Evolutionary conservation across 1,284 basidiomycete genomes (phyloP), one percentile per base, ranked within the genome.

Genomic region (Rhodotorula sp.): DNA sequence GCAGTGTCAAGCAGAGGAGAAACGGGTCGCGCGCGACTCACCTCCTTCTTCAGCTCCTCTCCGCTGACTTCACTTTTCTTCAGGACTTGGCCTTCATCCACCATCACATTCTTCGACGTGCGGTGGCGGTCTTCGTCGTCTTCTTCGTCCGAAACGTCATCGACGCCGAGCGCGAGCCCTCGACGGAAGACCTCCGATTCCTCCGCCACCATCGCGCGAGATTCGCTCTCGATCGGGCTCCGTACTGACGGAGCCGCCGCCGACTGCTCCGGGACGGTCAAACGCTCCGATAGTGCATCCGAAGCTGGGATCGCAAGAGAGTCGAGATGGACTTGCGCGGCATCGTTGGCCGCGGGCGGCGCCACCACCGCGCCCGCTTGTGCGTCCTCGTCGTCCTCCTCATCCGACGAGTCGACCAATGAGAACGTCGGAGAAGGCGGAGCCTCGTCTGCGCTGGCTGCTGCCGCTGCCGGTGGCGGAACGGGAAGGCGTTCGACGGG

Each of bases 171-270:
- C 2, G 87, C 88, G 1, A 85, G 85, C 0, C 93, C 93, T 79
- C 93, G 93, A 62, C 93, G 84, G 82, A 97, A 97, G 45, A 96
- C 89, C 80, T 96, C 93, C 2, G 91, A 75, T 65, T 79, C 79
- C 70, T 79, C 79, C 17, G 74, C 58, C 37, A 76, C 78, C 62
- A 79, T 69, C 3, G 62, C 67, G 6, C 78, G 60, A 15, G 72
- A 69, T n/a, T 78, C 73, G 53, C 59, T 67, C 51, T 78, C 77
- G 42, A 78, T 67, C 18, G 79, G 79, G 12, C 76, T 76, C 26
- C 60, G 64, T 18, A 20, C 22, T 46, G 56, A 26, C 4, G 37
- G 15, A 10, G 69, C n/a, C 4, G 33, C 29, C 20, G 51, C 45
- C 7, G 46, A 22, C 18, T 15, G 7, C 37, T 8, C 2, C 7